These are phyloP conservation scores for Saccharomycopsis hybrid DNA, from an alignment of 1,139 yeast genomes.

Conservation along the genomic window DNA sequence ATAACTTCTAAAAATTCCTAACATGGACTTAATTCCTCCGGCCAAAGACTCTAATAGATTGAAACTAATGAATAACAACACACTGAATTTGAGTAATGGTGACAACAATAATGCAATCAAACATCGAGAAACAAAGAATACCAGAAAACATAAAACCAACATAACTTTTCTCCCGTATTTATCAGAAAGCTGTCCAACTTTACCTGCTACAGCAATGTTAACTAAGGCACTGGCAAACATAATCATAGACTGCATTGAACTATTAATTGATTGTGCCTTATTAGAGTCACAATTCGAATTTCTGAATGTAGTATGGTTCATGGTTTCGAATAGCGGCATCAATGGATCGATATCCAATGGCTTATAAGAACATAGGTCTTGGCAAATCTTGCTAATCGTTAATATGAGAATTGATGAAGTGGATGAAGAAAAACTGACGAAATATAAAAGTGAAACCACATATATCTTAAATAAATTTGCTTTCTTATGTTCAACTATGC, in stretches of 20 bases:
- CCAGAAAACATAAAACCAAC: conserved; percentile 5
- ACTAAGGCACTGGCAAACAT: conserved; percentile 24
- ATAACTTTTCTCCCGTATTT: conserved; percentile 49
- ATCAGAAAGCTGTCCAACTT: conserved; percentile 55
- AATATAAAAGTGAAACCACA: conserved; percentile 17
- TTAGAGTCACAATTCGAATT: conserved; percentile 26
- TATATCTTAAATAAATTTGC: conserved; percentile 11
- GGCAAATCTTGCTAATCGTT: conserved; percentile 16
- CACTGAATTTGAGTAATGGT: conserved; percentile 27
- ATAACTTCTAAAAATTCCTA: conserved; percentile 53
- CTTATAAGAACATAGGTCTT: conserved; percentile 8
- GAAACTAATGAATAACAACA: conserved; percentile 35
- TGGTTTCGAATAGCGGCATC: too few relatives aligned
- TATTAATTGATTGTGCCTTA: conserved; percentile 28
- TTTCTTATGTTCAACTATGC: conserved; percentile 13
- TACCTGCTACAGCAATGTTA: conserved; percentile 27
- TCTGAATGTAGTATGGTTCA: too few relatives aligned
- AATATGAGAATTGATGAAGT: conserved; percentile 12
- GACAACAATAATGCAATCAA: neutral
- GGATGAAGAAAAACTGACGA: conserved; percentile 7
- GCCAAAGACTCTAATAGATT: conserved; percentile 41
- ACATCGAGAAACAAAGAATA: neutral
- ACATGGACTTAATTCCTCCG: conserved; percentile 49
- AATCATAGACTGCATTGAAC: conserved; percentile 25
- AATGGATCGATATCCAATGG: too few relatives aligned